These are phyloP conservation scores for Pythium aristosporum DNA, from an alignment of 352 stramenopile species.

Conservation along the genomic window DNA sequence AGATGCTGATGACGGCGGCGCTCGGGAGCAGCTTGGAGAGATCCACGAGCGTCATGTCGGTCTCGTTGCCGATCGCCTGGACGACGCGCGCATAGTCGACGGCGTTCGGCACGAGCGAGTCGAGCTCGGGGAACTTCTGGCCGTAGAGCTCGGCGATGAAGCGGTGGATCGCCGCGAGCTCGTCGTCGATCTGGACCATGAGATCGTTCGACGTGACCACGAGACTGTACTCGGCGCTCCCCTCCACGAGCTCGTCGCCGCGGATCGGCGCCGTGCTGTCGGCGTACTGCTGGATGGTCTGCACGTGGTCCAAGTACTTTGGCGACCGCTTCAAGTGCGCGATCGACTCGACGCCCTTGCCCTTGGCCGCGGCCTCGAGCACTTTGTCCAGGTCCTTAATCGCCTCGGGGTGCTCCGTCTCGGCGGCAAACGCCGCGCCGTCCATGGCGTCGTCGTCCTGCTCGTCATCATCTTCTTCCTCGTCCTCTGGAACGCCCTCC, in stretches of 20 bases:
- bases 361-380: constrained; percentile 43
- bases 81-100: constrained; percentile 94
- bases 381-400: constrained; percentile 36
- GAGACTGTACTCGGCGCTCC: constrained; percentile 73
- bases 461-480: constrained; percentile 30
- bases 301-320: constrained; percentile 71
- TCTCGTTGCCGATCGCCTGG: constrained; percentile 91
- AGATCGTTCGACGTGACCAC: constrained; percentile 92
- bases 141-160: constrained; percentile 92
- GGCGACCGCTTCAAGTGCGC: constrained; percentile 71
- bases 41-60: constrained; percentile 90
- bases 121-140: constrained; percentile 94
- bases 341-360: constrained; percentile 55
- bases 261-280: constrained; percentile 33
- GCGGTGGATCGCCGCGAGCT: constrained; percentile 89
- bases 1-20: constrained; percentile 94
- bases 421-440: not conserved
- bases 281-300: constrained; percentile 62
- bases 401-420: constrained; percentile 7
- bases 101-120: constrained; percentile 90
- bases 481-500: constrained; percentile 13
- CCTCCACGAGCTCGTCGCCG: constrained; percentile 51
- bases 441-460: constrained; percentile 22
- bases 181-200: constrained; percentile 93
- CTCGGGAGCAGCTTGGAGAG: constrained; percentile 90